Base-by-base conservation (phyloP, 495 filamentous ascomycete species). In the Neurospora sp. region DNA sequence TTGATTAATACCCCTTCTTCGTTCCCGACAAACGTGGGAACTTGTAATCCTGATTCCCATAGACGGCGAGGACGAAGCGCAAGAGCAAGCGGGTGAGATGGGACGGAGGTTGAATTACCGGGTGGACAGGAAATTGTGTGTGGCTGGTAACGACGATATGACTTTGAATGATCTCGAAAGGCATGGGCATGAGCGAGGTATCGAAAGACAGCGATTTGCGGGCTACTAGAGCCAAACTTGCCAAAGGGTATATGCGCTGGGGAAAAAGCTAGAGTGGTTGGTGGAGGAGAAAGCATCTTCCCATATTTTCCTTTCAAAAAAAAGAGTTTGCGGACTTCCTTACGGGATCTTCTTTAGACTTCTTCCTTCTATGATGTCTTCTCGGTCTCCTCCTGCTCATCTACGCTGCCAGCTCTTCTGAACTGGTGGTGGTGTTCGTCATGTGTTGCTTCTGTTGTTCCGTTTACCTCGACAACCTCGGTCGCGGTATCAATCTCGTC, bases 381-480 rank as follows among this genome's bases (percentile, higher is more conserved):
- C 74, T 89, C 87, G 38, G 83, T 85, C 79, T 89, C 87, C 75
- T 90, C 87, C 77, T 89, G 86, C 79, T 88, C 86, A 72, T 88
- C 85, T 77, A 86, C 83, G 78, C 86, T 89, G 72, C 81, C 80
- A 72, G 79, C 81, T 69, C 75, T 85, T 48, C 78, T 78, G 72
- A 88, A 86, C 74, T 83, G 81, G 71, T 83, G 81, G 71, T 74
- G 76, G 37, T 78, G 72, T 14, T 70, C 48, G 71, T 77, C 70
- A 14, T 65, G 53, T 61, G 22, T 31, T 31, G 22, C 59, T 74
- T 72, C 22, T 70, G 53, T 69, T 68, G 59, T 65, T 74, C 71
- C 72, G 53, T 42, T 41, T 71, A 53, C 71, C 18, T 61, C 27
- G n/a, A 74, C 2, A 12, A 59, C 14, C 27, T 16, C 27, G 27